These are phyloP conservation scores for Aphanocladium album DNA, from an alignment of 2,329 filamentous ascomycete species.

Conservation along the genomic window DNA sequence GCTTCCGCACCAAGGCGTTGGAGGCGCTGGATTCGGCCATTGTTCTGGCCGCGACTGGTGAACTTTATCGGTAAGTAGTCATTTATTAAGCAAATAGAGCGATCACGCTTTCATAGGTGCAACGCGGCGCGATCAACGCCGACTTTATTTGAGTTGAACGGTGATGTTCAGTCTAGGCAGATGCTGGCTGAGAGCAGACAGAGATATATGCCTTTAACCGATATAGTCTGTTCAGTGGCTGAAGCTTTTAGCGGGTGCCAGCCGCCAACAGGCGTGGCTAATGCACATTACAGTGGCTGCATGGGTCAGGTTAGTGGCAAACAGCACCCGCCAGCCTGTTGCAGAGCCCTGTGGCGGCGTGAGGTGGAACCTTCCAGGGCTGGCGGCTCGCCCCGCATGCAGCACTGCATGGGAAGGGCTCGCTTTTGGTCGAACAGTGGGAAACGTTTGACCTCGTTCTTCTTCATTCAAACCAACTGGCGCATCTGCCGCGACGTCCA, in stretches of 20 bases:
- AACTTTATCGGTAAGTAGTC: neutral
- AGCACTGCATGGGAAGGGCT: slow-evolving; percentile 3
- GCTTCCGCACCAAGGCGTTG: slow-evolving; percentile 61
- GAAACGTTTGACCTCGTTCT: slow-evolving; percentile 2
- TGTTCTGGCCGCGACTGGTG: neutral
- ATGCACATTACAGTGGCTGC: neutral
- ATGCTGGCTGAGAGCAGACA: neutral
- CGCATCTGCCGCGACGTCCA: neutral
- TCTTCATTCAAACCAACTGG: neutral
- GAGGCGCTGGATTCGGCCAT: slow-evolving; percentile 30
- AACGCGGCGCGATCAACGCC: neutral
- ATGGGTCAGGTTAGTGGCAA: slow-evolving; percentile 5
- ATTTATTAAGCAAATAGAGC: neutral
- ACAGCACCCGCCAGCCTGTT: neutral
- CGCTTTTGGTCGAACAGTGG: neutral
- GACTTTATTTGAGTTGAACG: too few species aligned
- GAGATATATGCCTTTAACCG: slow-evolving; percentile 7
- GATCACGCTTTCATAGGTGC: too few species aligned
- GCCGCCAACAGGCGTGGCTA: neutral
- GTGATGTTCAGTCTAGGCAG: neutral
- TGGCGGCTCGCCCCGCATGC: slow-evolving; percentile 10
- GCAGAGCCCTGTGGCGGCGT: neutral
- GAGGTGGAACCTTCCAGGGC: slow-evolving; percentile 10
- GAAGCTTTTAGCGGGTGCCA: neutral
- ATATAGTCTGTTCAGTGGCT: neutral